Percentiles rank a stretch among this genome's conserved stretches.
phyloP scores from a whole-genome alignment of 2,329 filamentous ascomycete species.

The Stagonosporopsis tanaceti region DNA sequence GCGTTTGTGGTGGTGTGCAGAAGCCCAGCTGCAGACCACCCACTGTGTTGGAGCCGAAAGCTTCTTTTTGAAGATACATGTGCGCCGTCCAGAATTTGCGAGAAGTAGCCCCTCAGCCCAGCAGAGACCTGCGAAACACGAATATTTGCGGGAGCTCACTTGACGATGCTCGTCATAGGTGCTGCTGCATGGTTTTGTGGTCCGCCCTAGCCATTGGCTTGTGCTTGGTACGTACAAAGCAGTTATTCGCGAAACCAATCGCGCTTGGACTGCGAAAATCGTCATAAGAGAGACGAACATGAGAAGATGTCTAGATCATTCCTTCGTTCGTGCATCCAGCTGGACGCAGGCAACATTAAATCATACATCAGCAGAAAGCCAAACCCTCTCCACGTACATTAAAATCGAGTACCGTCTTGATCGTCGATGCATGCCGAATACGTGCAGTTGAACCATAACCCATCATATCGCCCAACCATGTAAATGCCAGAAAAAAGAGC shows the following conservation, averaged over 20 bases:
- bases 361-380: constrained; percentile 3
- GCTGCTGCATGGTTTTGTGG: neutral
- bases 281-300: neutral
- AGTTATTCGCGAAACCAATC: neutral
- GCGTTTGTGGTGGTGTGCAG: constrained; percentile 19
- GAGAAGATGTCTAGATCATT: neutral
- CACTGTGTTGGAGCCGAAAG: constrained; percentile 3
- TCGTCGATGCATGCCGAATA: constrained; percentile 21
- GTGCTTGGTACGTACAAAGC: neutral
- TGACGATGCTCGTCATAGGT: constrained; percentile 1
- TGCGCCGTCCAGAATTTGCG: neutral
- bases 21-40: constrained; percentile 12
- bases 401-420: constrained; percentile 29
- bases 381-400: constrained; percentile 17
- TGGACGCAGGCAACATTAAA: neutral
- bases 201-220: constrained; percentile 4
- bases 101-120: neutral
- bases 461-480: constrained; percentile 29
- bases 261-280: neutral
- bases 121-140: neutral
- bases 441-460: constrained; percentile 19
- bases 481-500: constrained; percentile 32
- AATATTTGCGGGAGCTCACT: neutral
- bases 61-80: neutral
- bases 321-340: neutral